Base-by-base conservation (phyloP, 2,329 filamentous ascomycete genomes). In the Fusarium cicatricum region DNA sequence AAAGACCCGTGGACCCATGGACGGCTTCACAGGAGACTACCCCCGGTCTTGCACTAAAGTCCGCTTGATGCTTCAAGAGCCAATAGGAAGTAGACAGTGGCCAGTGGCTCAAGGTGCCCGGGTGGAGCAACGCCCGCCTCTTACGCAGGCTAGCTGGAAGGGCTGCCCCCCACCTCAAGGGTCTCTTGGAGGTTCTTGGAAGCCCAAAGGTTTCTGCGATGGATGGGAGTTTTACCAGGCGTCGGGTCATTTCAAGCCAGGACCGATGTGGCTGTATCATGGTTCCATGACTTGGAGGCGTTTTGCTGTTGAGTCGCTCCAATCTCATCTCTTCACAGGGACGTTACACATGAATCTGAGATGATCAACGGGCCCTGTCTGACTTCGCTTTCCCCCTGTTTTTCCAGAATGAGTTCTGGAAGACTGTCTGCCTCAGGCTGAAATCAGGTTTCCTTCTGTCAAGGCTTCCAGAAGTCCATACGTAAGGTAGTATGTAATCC, bases 391-490 rank as follows among this genome's bases (percentile, higher is more conserved):
- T 34, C 36, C 57, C 61, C 60, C 36, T 55, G 57, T 52, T 55
- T 59, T 59, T 64, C 53, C 52, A 64, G 57, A 64, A 64, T 42
- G 47, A 57, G 53, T 57, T 40, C 42, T 34, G 46, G 23, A 37
- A 32, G 17, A 37, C 26, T 14, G 16, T 19, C 9, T 60, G 61
- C 61, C 61, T 64, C 50, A 64, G 61, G 61, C 61, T 36, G 11
- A 1, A 44, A 3, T 9, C 21, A 29, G 28, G 37, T 50, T 60
- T 62, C 33, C 45, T 55, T 58, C 49, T 62, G 58, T 51, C 61
- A 62, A 64, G 31, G 61, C 57, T 64, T 64, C 61, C 43, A 64
- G 61, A 64, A 64, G 36, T 34, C 60, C 55, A n/a, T n/a, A n/a
- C n/a, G n/a, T n/a, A n/a, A n/a, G n/a, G n/a, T n/a, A n/a, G n/a